Evolutionary conservation across 192 early-diverging fungal species (phyloP).

Genomic region (Entomortierella lignicola): DNA sequence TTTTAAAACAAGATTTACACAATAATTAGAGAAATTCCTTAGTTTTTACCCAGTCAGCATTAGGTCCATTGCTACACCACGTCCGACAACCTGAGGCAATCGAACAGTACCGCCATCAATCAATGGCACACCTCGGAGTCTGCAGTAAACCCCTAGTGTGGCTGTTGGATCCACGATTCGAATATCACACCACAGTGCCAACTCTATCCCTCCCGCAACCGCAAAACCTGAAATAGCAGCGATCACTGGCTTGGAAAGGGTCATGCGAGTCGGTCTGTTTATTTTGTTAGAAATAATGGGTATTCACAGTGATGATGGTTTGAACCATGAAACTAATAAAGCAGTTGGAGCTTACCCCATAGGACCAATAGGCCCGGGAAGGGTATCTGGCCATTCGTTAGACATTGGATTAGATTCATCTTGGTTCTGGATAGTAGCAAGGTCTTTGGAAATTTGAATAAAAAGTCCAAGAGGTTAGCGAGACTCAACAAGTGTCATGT

Average conservation of each 20-base stretch:
- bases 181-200: constrained; percentile 65
- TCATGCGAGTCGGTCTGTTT: constrained; percentile 57
- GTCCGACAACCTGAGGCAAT: constrained; percentile 59
- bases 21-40: no score
- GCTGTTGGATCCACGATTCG: constrained; percentile 57
- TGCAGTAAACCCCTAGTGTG: constrained; percentile 60
- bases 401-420: constrained; percentile 53
- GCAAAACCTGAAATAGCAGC: constrained; percentile 64
- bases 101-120: constrained; percentile 65
- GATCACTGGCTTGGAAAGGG: constrained; percentile 63
- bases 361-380: constrained; percentile 56
- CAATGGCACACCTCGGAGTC: constrained; percentile 61
- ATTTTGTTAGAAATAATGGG: neutral
- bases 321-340: no score
- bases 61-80: constrained; percentile 61
- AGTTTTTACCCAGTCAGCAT: constrained; percentile 57
- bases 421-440: constrained; percentile 52
- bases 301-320: no score
- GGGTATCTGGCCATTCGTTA: constrained; percentile 38
- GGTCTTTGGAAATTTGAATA: constrained; percentile 18
- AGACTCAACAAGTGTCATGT: no score
- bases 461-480: neutral
- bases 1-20: no score
- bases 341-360: constrained; percentile 45
- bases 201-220: constrained; percentile 65